Evolutionary conservation across 441 rosid genomes (phyloP).

Genomic region (Croton laevigatus): DNA sequence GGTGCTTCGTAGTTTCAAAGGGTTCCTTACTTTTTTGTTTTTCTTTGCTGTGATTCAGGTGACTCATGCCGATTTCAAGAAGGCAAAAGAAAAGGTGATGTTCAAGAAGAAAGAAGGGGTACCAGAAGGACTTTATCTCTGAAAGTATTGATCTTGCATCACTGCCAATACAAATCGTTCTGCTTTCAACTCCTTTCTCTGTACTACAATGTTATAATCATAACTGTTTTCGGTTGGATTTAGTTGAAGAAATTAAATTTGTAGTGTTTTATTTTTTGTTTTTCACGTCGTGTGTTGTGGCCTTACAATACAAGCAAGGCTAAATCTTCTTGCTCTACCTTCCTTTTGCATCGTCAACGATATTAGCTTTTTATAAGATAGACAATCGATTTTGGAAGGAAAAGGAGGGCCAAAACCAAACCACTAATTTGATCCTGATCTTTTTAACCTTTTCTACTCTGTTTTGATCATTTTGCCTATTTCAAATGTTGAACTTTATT

Average conservation of each 20-base stretch:
- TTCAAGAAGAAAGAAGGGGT: constrained; percentile 43
- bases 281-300: not conserved
- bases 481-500: too few relatives aligned
- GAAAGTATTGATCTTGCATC: constrained; percentile 3
- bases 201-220: not conserved
- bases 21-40: not conserved
- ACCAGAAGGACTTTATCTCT: constrained; percentile 38
- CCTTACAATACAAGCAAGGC: too few relatives aligned
- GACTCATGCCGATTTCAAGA: constrained; percentile 34
- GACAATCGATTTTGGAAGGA: too few relatives aligned
- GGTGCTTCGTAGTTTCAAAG: not conserved
- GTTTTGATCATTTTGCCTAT: too few relatives aligned
- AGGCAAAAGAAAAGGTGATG: constrained; percentile 42
- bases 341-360: too few relatives aligned
- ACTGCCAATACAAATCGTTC: not conserved
- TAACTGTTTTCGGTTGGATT: not conserved
- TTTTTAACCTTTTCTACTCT: too few relatives aligned
- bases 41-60: constrained; percentile 22
- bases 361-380: too few relatives aligned
- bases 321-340: too few relatives aligned
- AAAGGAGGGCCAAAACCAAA: too few relatives aligned
- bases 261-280: not conserved
- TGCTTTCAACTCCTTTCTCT: not conserved
- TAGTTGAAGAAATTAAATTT: too few relatives aligned
- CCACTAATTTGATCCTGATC: too few relatives aligned